These are phyloP conservation scores for Saturnispora serradocipensis DNA, from an alignment of 805 yeast genomes.

Conservation along the genomic window DNA sequence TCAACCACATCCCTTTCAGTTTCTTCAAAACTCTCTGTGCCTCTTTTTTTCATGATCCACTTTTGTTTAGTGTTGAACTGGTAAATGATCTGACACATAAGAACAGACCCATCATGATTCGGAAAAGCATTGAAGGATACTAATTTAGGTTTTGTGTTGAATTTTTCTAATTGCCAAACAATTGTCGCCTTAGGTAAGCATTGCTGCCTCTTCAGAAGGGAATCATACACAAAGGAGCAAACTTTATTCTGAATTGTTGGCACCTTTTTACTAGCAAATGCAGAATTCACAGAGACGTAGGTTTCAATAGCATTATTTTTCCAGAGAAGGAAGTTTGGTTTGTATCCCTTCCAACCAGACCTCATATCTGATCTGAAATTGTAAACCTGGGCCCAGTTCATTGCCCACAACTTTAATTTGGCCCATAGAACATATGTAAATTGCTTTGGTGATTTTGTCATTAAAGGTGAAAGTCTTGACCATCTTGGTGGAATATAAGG, in stretches of 20 bases:
- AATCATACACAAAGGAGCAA: constrained; percentile 56
- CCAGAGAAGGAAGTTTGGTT: constrained; percentile 68
- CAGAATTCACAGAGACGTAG: constrained; percentile 69
- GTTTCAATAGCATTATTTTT: constrained; percentile 74
- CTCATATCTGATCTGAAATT: constrained; percentile 31
- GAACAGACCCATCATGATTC: constrained; percentile 30
- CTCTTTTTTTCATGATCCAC: constrained; percentile 37
- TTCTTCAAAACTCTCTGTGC: constrained; percentile 35
- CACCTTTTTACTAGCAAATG: constrained; percentile 59
- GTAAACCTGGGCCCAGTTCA: constrained; percentile 49
- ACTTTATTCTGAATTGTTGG: constrained; percentile 35
- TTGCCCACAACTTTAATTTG: constrained; percentile 56
- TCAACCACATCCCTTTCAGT: constrained; percentile 49
- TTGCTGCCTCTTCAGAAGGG: constrained; percentile 42
- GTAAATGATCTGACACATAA: constrained; percentile 44
- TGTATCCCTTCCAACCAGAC: constrained; percentile 29
- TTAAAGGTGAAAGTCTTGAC: constrained; percentile 33
- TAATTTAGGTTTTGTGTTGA: constrained; percentile 64
- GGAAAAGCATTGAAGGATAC: constrained; percentile 54
- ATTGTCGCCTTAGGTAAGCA: constrained; percentile 51
- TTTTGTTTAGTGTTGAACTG: constrained; percentile 55
- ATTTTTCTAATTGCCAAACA: constrained; percentile 70
- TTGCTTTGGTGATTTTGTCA: constrained; percentile 1
- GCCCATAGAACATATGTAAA: constrained; percentile 38
- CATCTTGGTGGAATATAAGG: constrained; percentile 44